These are phyloP conservation scores for Juglanconis oblonga DNA, from an alignment of 2,329 filamentous ascomycete species.

Conservation along the genomic window DNA sequence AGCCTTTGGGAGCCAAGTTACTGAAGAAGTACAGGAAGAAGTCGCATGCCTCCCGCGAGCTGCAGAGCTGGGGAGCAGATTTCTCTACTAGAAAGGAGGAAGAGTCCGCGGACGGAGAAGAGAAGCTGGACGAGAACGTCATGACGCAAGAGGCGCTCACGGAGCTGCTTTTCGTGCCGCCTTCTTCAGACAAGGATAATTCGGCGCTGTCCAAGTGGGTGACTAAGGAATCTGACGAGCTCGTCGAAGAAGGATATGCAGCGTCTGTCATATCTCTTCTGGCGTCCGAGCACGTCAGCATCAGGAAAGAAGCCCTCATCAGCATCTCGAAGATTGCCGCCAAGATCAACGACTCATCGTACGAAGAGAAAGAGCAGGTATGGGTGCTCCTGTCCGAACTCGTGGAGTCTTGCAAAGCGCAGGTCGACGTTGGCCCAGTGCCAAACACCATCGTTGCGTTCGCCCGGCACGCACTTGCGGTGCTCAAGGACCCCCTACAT, in stretches of 20 bases:
- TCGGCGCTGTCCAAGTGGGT: slow-evolving; percentile 62
- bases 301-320: slow-evolving; percentile 73
- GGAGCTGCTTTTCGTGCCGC: slow-evolving; percentile 48
- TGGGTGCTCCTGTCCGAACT: slow-evolving; percentile 80
- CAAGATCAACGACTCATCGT: slow-evolving; percentile 64
- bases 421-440: slow-evolving; percentile 56
- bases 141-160: slow-evolving; percentile 41
- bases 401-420: slow-evolving; percentile 65
- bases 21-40: slow-evolving; percentile 15
- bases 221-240: slow-evolving; percentile 72
- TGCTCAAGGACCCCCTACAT: slow-evolving; percentile 75
- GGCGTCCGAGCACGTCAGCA: slow-evolving; percentile 69
- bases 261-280: slow-evolving; percentile 70
- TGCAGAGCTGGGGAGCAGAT: slow-evolving; percentile 18
- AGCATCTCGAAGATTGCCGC: slow-evolving; percentile 64
- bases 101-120: slow-evolving; percentile 24
- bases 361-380: slow-evolving; percentile 73
- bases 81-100: slow-evolving; percentile 16
- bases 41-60: slow-evolving; percentile 8
- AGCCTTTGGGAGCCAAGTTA: slow-evolving; percentile 8
- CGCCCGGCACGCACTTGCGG: slow-evolving; percentile 64
- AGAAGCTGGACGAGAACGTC: background rate
- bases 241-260: slow-evolving; percentile 74
- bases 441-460: slow-evolving; percentile 77
- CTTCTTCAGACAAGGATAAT: slow-evolving; percentile 47